These are phyloP conservation scores for Cocos nucifera DNA, from an alignment of 176 grass and related monocot genomes.

Conservation along the genomic window DNA sequence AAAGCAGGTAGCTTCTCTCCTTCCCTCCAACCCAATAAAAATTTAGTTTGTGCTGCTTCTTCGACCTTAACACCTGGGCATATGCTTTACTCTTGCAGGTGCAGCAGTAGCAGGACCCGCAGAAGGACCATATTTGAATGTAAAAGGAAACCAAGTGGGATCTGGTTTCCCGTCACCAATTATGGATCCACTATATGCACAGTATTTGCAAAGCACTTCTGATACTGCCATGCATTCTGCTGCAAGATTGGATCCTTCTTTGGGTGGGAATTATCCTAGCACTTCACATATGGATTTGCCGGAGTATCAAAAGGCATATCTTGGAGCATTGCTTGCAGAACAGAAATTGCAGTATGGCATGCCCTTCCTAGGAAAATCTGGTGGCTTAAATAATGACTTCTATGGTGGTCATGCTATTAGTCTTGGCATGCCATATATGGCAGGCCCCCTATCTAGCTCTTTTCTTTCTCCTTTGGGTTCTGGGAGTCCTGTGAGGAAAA, in stretches of 20 bases:
- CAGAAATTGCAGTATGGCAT: conserved; percentile 76
- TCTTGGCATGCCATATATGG: conserved; percentile 51
- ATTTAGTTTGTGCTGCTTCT: too few relatives aligned
- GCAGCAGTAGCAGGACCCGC: conserved; percentile 14
- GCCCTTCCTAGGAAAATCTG: conserved; percentile 49
- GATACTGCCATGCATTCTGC: conserved; percentile 43
- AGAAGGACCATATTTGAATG: conserved; percentile 59
- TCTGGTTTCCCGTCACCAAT: conserved; percentile 38
- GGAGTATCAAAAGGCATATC: conserved; percentile 72
- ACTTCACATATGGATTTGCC: conserved; percentile 50
- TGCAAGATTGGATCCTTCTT: conserved; percentile 51
- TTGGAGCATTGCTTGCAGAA: conserved; percentile 60
- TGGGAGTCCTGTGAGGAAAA: conserved; percentile 55
- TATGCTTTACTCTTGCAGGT: too few relatives aligned
- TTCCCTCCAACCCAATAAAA: background rate
- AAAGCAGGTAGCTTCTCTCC: conserved; percentile 38
- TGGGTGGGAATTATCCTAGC: conserved; percentile 46
- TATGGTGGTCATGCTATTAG: conserved; percentile 52
- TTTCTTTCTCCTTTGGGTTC: conserved; percentile 39
- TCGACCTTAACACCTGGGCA: too few relatives aligned
- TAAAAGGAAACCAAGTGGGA: conserved; percentile 40
- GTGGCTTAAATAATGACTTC: conserved; percentile 49
- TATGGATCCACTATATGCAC: conserved; percentile 41
- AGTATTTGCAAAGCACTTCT: conserved; percentile 49
- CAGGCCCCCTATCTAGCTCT: conserved; percentile 41